Conservation (phyloP, 2,329 filamentous ascomycete species). For the Penicillium brasilianum region DNA sequence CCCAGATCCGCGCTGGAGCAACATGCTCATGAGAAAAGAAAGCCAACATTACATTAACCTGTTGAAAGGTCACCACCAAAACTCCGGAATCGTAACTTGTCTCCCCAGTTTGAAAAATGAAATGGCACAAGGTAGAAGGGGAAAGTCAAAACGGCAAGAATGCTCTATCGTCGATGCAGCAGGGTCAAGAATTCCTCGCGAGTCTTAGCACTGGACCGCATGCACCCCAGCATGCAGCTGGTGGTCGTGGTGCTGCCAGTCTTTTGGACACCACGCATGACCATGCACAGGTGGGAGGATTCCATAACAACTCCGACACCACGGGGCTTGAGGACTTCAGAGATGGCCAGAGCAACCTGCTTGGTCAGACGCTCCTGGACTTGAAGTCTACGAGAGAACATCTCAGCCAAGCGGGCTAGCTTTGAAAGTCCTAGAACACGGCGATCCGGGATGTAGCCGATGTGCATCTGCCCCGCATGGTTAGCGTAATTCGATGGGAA, state of each 20-base stretch:
- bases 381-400: slow-evolving; percentile 92
- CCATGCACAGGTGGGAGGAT: slow-evolving; percentile 95
- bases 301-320: slow-evolving; percentile 98
- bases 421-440: slow-evolving; percentile 95
- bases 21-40: slow-evolving; percentile 20
- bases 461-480: slow-evolving; percentile 77
- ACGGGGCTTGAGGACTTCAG: slow-evolving; percentile 89
- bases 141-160: background rate
- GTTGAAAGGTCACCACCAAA: slow-evolving; percentile 49
- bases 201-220: slow-evolving; percentile 90
- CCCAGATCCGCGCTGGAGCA: slow-evolving; percentile 30
- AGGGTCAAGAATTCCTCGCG: slow-evolving; percentile 94
- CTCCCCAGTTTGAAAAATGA: slow-evolving; percentile 32
- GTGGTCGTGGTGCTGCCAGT: slow-evolving; percentile 85
- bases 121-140: slow-evolving; percentile 20
- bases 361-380: slow-evolving; percentile 96
- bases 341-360: slow-evolving; percentile 91
- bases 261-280: slow-evolving; percentile 98
- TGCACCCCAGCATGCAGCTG: slow-evolving; percentile 95
- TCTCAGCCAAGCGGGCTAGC: slow-evolving; percentile 91
- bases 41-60: slow-evolving; percentile 40
- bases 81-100: slow-evolving; percentile 41
- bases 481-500: slow-evolving; percentile 18
- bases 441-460: slow-evolving; percentile 92
- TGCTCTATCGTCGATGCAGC: slow-evolving; percentile 59